phyloP scores from a whole-genome alignment of 169 alveolate species.

The Babesia sp. region DNA sequence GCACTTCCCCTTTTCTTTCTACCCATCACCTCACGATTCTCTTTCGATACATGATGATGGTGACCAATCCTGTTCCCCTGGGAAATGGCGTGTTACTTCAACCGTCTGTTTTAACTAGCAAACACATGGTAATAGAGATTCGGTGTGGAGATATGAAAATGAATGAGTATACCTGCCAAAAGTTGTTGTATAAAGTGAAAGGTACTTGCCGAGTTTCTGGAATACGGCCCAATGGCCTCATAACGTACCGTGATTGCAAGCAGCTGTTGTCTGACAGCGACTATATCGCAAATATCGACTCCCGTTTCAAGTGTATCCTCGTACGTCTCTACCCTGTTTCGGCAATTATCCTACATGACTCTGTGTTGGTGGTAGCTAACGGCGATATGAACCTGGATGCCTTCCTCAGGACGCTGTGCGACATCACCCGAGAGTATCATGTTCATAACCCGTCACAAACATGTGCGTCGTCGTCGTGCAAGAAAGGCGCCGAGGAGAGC shows the following conservation, averaged over 20 bases:
- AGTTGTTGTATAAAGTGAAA: slow-evolving; percentile 41
- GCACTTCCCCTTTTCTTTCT: no score
- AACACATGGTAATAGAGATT: slow-evolving; percentile 66
- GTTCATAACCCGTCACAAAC: background rate
- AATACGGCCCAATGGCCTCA: slow-evolving; percentile 58
- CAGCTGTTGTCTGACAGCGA: slow-evolving; percentile 79
- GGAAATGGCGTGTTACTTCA: background rate
- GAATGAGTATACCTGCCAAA: slow-evolving; percentile 51
- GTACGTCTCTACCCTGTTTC: slow-evolving; percentile 75
- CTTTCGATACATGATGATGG: background rate
- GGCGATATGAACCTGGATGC: slow-evolving; percentile 60
- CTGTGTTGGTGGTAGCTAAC: slow-evolving; percentile 55
- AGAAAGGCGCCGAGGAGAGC: slow-evolving; percentile 19
- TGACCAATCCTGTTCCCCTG: background rate
- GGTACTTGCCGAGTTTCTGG: slow-evolving; percentile 13
- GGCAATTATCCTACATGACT: slow-evolving; percentile 60
- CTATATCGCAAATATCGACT: slow-evolving; percentile 79
- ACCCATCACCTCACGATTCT: no score
- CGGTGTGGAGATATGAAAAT: slow-evolving; percentile 37
- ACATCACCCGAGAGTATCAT: slow-evolving; percentile 60
- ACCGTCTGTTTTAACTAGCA: slow-evolving; percentile 23
- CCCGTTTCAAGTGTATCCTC: slow-evolving; percentile 79
- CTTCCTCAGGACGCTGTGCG: slow-evolving; percentile 74
- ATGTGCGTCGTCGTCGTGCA: background rate
- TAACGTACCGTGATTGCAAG: slow-evolving; percentile 84